Base-by-base conservation (phyloP, 495 filamentous ascomycete genomes). In the Xylaria venustula region DNA sequence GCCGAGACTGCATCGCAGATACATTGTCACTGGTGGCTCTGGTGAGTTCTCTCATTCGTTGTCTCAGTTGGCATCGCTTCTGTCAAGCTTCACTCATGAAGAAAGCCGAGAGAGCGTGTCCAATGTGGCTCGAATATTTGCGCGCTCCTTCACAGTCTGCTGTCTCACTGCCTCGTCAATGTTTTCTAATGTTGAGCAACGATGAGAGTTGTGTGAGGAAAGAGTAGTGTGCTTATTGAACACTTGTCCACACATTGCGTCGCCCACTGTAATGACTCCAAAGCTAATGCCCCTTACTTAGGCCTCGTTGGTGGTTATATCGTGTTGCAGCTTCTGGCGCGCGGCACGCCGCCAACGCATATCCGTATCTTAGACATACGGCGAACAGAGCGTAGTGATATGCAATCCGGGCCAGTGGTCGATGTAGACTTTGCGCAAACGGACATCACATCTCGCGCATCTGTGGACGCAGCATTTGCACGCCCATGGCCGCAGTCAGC, bases 1-100 rank as follows among this genome's bases (percentile, higher is more conserved):
- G 0, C 81, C 78, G 7, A 84, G 80, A 62, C 74, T 84, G 47
- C 71, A 78, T 9, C 75, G 84, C 11, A 79, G 83, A 9, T 86
- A 87, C 56, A 67, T 87, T 26, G 71, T 86, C 44, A 81, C 83
- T 20, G 83, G 84, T 17, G 84, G 84, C 49, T 79, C 81, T 8
- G 83, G 83, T 85, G 50, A 68, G 81, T 79, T 14, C 44, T 55
- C 6, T 36, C 22, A 14, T 8, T n/a, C 22, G 0, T 8, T 11
- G 14, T 40, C 37, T 40, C 37, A 15, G 7, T 40, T 40, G n/a
- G n/a, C 3, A 5, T 40, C 37, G 37, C 7, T 7, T 12, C 37
- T 3, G n/a, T n/a, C n/a, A n/a, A n/a, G n/a, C n/a, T n/a, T n/a
- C n/a, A n/a, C n/a, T n/a, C n/a, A n/a, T n/a, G n/a, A 15, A 40